Evolutionary conservation across 1,284 basidiomycete genomes (phyloP), one percentile per base, ranked within the genome.

Genomic region (Puccinia novopanici): DNA sequence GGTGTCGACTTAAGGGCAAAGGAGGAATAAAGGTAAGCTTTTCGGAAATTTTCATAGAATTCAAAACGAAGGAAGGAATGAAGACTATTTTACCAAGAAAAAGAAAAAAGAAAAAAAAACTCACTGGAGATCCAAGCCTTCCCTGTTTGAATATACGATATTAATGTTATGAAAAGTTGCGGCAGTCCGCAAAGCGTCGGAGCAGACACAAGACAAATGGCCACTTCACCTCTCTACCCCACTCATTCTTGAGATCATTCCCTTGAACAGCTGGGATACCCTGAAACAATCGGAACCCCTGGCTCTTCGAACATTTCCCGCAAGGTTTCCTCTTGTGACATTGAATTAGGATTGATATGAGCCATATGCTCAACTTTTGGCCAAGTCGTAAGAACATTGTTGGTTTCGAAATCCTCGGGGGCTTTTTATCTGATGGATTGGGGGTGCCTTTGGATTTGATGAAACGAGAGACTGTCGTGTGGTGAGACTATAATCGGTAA

Each of bases 101-200:
- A 68, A 40, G 61, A 40, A n/a, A 9, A 34, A 68, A 68, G 9
- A 2, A 48, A 27, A 48, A 24, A 68, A 48, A 15, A 24, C 67
- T 68, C 2, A 68, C 67, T 52, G 67, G 50, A 68, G 27, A 68
- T 68, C 67, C 67, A 68, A 30, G 67, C 22, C 19, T 68, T 45
- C 22, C 45, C 67, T 15, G 22, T 9, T 50, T 52, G 42, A 1
- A 68, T 22, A 19, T 48, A 68, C 4, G 48, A 45, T 45, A 45
- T 15, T 45, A 15, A 15, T 45, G 15, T 45, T 15, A 45, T 8
- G 8, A 45, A 45, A 19, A 71, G 68, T 37, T 71, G 68, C 27
- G 68, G 45, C 17, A 71, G 45, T 34, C 68, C 68, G n/a, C 68
- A 71, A n/a, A 71, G 68, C 45, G 24, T 34, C 8, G 68, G 68